These are phyloP conservation scores for Mycena amicta DNA, from an alignment of 768 basidiomycete genomes.

Conservation along the genomic window DNA sequence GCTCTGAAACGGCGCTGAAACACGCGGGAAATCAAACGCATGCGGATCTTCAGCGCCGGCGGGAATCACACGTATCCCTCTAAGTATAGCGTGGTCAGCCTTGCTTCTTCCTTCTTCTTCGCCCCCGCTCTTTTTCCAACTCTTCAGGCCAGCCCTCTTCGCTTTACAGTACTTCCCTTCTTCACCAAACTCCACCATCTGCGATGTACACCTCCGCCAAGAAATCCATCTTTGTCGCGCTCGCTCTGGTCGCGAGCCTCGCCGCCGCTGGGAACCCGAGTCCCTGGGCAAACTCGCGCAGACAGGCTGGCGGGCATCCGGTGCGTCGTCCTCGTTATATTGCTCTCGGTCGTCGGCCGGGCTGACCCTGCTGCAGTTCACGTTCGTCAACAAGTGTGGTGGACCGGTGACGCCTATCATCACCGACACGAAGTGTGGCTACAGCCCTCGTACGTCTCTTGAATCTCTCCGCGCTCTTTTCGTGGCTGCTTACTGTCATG, in stretches of 20 bases:
- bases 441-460: constrained; percentile 34
- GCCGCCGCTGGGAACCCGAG: not conserved
- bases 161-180: too few relatives aligned
- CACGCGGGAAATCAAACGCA: too few relatives aligned
- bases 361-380: constrained; percentile 23
- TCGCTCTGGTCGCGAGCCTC: not conserved
- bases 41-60: too few relatives aligned
- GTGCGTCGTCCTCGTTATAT: not conserved
- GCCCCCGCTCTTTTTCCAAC: too few relatives aligned
- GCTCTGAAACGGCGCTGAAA: too few relatives aligned
- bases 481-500: not conserved
- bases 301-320: not conserved
- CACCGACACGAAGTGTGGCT: constrained; percentile 42
- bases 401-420: constrained; percentile 35
- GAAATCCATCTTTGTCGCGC: not conserved
- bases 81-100: too few relatives aligned
- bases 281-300: too few relatives aligned
- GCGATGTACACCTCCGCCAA: too few relatives aligned
- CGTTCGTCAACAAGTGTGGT: constrained; percentile 38
- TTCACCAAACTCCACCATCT: too few relatives aligned
- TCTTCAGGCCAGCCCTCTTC: too few relatives aligned
- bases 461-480: not conserved
- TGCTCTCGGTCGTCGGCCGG: not conserved
- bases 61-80: too few relatives aligned
- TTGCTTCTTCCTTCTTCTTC: too few relatives aligned